Base-by-base conservation (phyloP, 192 early-diverging fungal genomes). In the Backusella tuberculispora region DNA sequence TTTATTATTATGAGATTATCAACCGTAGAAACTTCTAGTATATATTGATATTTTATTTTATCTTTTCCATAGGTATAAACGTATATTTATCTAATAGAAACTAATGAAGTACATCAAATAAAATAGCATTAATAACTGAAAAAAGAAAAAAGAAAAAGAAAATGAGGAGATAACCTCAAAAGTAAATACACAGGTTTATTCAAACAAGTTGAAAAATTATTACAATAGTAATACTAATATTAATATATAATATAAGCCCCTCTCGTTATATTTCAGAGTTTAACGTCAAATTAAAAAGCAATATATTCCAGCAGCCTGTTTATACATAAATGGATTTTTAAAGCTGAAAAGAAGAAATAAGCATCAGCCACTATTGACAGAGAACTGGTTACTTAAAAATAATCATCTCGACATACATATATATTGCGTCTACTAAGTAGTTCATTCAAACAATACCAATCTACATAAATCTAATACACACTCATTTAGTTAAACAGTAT, bases 281-380 rank as follows among this genome's bases (percentile, higher is more conserved):
- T 8, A 56, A 56, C 53, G 53, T 26, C 53, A 56, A 56, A 10
- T 56, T 56, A 56, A 26, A 34, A 53, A 56, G 53, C 24, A 24
- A 56, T 26, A 56, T 24, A 56, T 56, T 3, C 13, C 24, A 56
- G 21, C 21, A 24, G 9, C 24, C 17, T 21, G 24, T 8, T 17
- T 53, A 53, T 19, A 21, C 53, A 4, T 12, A 56, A 13, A 56
- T n/a, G 19, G 19, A 26, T 56, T 46, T 14, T 26, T 56, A 60
- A 26, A 60, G 21, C 24, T 50, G 48, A 50, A 50, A 12, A 26
- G 21, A 10, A 13, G 26, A 4, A 60, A 5, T 13, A 60, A 60
- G 21, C 53, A 26, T 60, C 53, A 26, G 53, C 53, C 53, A 60
- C 53, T 26, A 60, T 56, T 56, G 53, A 56, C 53, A 56, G 24